These are phyloP conservation scores for Podaxis rugospora DNA, from an alignment of 768 basidiomycete species.

Conservation along the genomic window DNA sequence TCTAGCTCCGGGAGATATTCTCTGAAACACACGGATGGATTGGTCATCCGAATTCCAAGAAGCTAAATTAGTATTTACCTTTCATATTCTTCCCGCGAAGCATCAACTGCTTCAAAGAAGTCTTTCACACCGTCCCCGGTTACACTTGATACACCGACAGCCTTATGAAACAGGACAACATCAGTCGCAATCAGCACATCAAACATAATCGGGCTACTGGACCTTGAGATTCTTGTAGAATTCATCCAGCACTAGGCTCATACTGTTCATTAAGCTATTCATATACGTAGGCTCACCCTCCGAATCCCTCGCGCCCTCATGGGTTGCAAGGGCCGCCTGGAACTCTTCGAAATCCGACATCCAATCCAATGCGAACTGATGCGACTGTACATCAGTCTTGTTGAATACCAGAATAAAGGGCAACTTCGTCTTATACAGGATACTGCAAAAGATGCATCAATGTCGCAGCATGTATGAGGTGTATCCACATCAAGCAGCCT, in stretches of 20 bases:
- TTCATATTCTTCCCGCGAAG: slow-evolving; percentile 83
- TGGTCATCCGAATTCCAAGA: neutral
- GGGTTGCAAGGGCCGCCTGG: slow-evolving; percentile 78
- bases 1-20: slow-evolving; percentile 91
- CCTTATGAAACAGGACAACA: slow-evolving; percentile 36
- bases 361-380: slow-evolving; percentile 94
- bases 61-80: slow-evolving; percentile 44
- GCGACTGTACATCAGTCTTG: slow-evolving; percentile 90
- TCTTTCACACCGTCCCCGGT: slow-evolving; percentile 93
- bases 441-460: slow-evolving; percentile 42
- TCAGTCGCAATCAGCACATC: neutral
- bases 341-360: slow-evolving; percentile 98
- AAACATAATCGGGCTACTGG: slow-evolving; percentile 15
- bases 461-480: slow-evolving; percentile 2
- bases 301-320: slow-evolving; percentile 60
- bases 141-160: slow-evolving; percentile 93
- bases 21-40: slow-evolving; percentile 32
- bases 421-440: slow-evolving; percentile 95
- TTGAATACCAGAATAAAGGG: slow-evolving; percentile 99
- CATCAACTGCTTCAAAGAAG: slow-evolving; percentile 90
- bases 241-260: slow-evolving; percentile 97
- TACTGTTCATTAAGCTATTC: slow-evolving; percentile 98
- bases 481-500: slow-evolving; percentile 17
- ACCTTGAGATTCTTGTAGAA: slow-evolving; percentile 97
- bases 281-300: slow-evolving; percentile 96